Base-by-base conservation (phyloP, 2,329 filamentous ascomycete species). In the Niveomyces coronatus region DNA sequence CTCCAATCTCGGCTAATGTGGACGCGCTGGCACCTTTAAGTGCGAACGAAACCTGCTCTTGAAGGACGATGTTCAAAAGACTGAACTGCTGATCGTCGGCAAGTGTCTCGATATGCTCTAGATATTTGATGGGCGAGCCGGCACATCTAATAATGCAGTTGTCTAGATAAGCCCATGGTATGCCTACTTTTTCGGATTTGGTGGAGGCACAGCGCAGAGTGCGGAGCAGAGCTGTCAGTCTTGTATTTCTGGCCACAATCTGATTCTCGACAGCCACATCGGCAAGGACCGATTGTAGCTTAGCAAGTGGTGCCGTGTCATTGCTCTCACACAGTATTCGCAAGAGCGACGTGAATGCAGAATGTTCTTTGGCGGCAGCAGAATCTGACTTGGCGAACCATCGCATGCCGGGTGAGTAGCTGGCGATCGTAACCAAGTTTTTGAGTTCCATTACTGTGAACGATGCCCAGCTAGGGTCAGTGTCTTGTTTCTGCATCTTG, bases 311-410 rank as follows among this genome's bases (percentile, higher is more conserved):
- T 5, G 54, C 47, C 15, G 51, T 49, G 32, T 48, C 46, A 31
- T 54, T 49, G 30, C 50, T 49, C 14, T 47, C 47, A 31, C 56
- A 62, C 3, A 61, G 46, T 4, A 63, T 48, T 42, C 70, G 76
- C 5, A 89, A 57, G 16, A 89, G 67, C 0, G 78, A 77, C n/a
- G 76, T 74, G 45, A 87, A 85, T 0, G 83, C 82, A 4, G 82
- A 85, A 3, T 49, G 49, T 6, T 46, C 42, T 8, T 44, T 44
- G 14, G 50, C 49, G 27, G 74, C 63, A 2, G 59, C 54, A 1
- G 69, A 69, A 46, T 82, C 74, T 42, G 65, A 73, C 52, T 84
- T 88, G 45, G 82, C 72, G 64, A 91, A 95, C 89, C 89, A 96
- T 45, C 82, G 78, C 79, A 94, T 91, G 5, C 80, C 79, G 1